Evolutionary conservation across 2,329 filamentous ascomycete genomes (phyloP).

Genomic region (Fusarium armeniacum): DNA sequence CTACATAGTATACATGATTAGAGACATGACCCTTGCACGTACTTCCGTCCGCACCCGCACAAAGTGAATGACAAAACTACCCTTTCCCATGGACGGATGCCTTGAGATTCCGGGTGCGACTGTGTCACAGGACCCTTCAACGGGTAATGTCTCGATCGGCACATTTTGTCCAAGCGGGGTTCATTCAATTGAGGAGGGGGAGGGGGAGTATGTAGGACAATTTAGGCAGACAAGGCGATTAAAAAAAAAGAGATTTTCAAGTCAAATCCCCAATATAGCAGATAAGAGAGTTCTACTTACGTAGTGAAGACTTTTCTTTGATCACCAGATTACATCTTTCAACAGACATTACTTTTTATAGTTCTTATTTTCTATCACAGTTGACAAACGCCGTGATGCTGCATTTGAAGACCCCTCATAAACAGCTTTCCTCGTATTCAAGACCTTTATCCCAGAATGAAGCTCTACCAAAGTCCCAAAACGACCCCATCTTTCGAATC

Average conservation of each 20-base stretch:
- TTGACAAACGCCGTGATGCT: background rate
- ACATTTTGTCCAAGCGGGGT: constrained; percentile 19
- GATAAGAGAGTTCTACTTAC: background rate
- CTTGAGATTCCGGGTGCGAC: constrained; percentile 24
- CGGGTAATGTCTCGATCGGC: constrained; percentile 22
- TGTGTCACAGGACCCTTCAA: constrained; percentile 28
- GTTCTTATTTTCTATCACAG: background rate
- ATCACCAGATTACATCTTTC: background rate
- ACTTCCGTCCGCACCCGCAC: background rate
- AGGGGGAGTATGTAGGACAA: background rate
- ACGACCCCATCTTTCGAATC: constrained; percentile 29
- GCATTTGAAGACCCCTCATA: background rate
- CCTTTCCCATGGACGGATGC: constrained; percentile 28
- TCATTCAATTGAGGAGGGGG: background rate
- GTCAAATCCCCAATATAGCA: background rate
- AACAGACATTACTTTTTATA: background rate
- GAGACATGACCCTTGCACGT: background rate
- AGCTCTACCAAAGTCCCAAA: constrained; percentile 42
- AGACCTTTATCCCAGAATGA: constrained; percentile 9
- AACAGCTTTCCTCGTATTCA: background rate
- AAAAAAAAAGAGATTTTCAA: background rate
- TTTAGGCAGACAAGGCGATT: constrained; percentile 30
- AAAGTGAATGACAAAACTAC: constrained; percentile 2
- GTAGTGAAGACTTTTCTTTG: background rate
- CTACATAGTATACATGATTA: background rate